Evolutionary conservation across 1,284 basidiomycete species (phyloP), one percentile per base, ranked within the genome.

Genomic region (Melanopsichium pennsylvanicum): DNA sequence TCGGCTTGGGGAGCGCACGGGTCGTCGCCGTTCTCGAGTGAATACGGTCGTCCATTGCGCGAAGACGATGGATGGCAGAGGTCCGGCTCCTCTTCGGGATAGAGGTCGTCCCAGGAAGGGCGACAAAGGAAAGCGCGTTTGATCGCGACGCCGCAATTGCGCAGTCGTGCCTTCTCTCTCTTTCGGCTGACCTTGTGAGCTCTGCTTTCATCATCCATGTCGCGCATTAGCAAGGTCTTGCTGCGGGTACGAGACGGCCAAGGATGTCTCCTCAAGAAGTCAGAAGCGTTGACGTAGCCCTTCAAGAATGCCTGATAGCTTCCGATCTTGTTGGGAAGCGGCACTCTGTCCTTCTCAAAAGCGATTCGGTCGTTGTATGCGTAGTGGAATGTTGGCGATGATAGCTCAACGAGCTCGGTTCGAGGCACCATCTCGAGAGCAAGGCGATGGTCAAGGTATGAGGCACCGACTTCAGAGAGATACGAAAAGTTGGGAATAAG

Each of bases 281-380:
- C 89, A 5, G 90, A 91, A 0, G 91, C 90, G 81, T 94, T 93
- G 82, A 88, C 86, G 75, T 86, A 95, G 13, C 92, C 92, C 62
- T 90, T 86, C 72, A 94, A 83, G 81, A 95, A 95, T 51, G 87
- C 87, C 76, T 96, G 92, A 86, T 93, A 89, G 73, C 90, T 92
- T 2, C 93, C 93, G 35, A 93, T 88, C 83, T 78, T 78, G 34
- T 58, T 47, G 9, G 76, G 76, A 2, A 75, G 49, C 5, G 64
- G 58, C 2, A 52, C 33, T 11, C 22, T 15, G n/a, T 68, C 52
- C 22, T 48, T 48, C 23, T 76, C 75, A 32, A 51, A 70, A 1
- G 69, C 70, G n/a, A 45, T 43, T n/a, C 78, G 67, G 42, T 77
- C 75, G 21, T 46, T 49, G 52, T 72, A 78, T 21, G 68, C 55